Evolutionary conservation across 257 asterid genomes (phyloP).

Genomic region (Solanum paucissectum): DNA sequence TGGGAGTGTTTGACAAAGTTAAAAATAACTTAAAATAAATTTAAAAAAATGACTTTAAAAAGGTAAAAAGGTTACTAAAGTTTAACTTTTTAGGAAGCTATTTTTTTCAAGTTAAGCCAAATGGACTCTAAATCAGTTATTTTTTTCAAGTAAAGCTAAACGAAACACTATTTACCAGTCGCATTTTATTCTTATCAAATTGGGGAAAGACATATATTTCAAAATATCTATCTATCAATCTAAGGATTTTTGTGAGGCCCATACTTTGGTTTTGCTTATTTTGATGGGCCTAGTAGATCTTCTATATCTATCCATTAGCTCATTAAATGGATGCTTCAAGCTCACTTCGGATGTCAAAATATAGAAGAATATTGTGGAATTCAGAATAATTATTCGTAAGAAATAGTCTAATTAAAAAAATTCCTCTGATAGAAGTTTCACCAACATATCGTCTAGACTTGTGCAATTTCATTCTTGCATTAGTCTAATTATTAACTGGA

Average conservation of each 20-base stretch:
- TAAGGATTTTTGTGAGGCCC: not conserved
- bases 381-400: not conserved
- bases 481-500: not conserved
- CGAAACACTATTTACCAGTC: too few species aligned
- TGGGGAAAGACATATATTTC: not conserved
- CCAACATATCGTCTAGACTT: not conserved
- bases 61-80: too few species aligned
- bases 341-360: not conserved
- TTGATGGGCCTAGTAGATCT: not conserved
- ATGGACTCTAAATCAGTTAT: too few species aligned
- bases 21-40: too few species aligned
- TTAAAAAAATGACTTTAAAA: too few species aligned
- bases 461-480: not conserved
- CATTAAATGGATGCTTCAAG: not conserved
- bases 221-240: too few species aligned
- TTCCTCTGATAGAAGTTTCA: not conserved
- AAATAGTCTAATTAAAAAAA: too few species aligned
- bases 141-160: not conserved
- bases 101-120: too few species aligned
- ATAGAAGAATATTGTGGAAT: not conserved
- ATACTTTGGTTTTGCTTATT: not conserved
- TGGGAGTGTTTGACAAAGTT: too few species aligned
- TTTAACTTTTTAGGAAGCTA: too few species aligned
- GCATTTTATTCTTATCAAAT: not conserved
- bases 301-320: not conserved